A percentile compares a stretch with the other conserved stretches of the same genome.
Conservation (phyloP, 192 early-diverging fungal species). For the Coemansia sp. region DNA sequence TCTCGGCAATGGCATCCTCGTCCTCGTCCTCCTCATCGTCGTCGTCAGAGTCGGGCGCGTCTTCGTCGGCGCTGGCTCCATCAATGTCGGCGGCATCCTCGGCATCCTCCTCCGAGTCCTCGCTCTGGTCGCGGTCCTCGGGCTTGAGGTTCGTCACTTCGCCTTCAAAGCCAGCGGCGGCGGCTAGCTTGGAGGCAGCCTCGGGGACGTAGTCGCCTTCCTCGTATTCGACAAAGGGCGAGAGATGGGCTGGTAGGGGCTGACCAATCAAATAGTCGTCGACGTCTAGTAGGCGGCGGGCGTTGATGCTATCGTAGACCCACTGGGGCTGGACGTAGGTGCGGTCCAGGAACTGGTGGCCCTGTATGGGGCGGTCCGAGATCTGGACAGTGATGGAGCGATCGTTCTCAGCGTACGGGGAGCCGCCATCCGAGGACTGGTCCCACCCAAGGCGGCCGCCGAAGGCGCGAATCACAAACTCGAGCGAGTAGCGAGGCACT, state of each 20-base stretch:
- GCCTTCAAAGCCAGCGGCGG: constrained; percentile 58
- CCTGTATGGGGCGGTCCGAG: constrained; percentile 74
- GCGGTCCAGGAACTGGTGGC: constrained; percentile 62
- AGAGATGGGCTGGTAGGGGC: constrained; percentile 85
- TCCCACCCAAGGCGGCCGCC: constrained; percentile 94
- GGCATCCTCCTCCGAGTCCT: constrained; percentile 47
- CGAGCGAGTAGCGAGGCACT: constrained; percentile 87
- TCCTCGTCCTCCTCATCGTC: constrained; percentile 52
- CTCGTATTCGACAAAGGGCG: constrained; percentile 83
- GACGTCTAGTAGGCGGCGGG: constrained; percentile 63
- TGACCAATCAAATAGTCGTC: constrained; percentile 76
- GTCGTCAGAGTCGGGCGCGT: constrained; percentile 54
- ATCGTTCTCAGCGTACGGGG: constrained; percentile 76
- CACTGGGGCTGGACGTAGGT: constrained; percentile 97
- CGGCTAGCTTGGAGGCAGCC: constrained; percentile 48
- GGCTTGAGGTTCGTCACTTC: constrained; percentile 61
- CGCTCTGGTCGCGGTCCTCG: constrained; percentile 58
- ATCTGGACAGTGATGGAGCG: constrained; percentile 88
- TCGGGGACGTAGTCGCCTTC: constrained; percentile 87
- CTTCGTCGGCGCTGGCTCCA: constrained; percentile 64
- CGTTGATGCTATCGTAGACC: constrained; percentile 93
- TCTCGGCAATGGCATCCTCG: constrained; percentile 40
- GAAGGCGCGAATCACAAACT: constrained; percentile 87
- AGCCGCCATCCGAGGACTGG: constrained; percentile 67
- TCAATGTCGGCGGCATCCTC: constrained; percentile 43